Percentiles rank a stretch among this genome's conserved stretches.
phyloP scores from a whole-genome alignment of 345 rosid genomes.

The Jatropha curcas region DNA sequence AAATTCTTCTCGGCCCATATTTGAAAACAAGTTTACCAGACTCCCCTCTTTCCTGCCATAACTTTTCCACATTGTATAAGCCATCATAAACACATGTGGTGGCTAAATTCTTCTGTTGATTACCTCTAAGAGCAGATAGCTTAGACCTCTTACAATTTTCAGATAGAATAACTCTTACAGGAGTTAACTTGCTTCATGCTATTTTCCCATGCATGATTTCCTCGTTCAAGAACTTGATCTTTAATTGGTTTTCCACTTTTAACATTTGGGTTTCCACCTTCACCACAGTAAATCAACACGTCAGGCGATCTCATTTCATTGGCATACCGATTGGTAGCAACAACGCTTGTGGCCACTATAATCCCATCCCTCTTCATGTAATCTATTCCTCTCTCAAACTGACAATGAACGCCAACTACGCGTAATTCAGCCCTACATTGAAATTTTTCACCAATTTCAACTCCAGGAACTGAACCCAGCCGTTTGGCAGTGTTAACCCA shows the following conservation, averaged over 20 bases:
- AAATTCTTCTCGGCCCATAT: constrained; percentile 21
- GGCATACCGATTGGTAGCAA: constrained; percentile 26
- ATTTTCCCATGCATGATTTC: constrained; percentile 43
- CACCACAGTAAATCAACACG: constrained; percentile 32
- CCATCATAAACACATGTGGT: constrained; percentile 33
- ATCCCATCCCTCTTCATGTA: constrained; percentile 20
- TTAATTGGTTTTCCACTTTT: not conserved
- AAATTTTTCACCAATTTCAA: constrained; percentile 34
- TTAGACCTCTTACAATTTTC: not conserved
- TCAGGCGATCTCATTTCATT: constrained; percentile 12
- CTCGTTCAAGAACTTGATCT: constrained; percentile 38
- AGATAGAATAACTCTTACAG: constrained; percentile 27
- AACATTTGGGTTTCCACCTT: constrained; percentile 39
- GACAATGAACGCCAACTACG: constrained; percentile 38
- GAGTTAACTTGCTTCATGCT: constrained; percentile 24
- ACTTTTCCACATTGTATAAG: constrained; percentile 19
- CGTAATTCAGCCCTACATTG: constrained; percentile 25
- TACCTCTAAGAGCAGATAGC: not conserved
- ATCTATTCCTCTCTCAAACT: constrained; percentile 28
- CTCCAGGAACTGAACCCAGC: constrained; percentile 28
- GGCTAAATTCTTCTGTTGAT: not conserved
- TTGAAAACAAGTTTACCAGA: constrained; percentile 31
- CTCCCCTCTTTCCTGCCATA: constrained; percentile 23
- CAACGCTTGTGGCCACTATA: constrained; percentile 29
- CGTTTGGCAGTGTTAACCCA: not conserved